A percentile compares a stretch with the other conserved stretches of the same genome.
phyloP scores from a whole-genome alignment of 2,329 filamentous ascomycete species.

The Coniosporium tulheliwenetii region DNA sequence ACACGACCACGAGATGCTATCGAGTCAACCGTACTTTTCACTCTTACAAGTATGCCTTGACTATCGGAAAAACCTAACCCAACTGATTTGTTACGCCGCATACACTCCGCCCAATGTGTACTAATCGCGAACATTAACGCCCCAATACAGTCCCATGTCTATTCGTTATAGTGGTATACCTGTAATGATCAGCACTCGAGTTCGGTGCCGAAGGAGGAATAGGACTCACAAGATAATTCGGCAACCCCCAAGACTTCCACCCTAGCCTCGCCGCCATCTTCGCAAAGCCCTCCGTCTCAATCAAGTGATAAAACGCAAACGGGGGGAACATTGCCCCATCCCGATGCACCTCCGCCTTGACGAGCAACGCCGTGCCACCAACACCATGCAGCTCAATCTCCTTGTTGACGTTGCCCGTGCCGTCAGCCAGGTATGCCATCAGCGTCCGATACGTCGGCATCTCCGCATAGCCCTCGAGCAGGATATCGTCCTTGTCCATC shows the following conservation, averaged over 20 bases:
- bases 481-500: conserved; percentile 83
- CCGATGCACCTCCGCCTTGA: conserved; percentile 91
- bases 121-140: background rate
- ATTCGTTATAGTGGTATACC: conserved; percentile 88
- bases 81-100: background rate
- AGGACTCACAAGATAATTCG: conserved; percentile 81
- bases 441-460: conserved; percentile 83
- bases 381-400: conserved; percentile 80
- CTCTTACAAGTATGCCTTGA: too few relatives aligned
- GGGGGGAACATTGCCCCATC: conserved; percentile 98
- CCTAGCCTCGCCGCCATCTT: conserved; percentile 88
- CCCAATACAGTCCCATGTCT: conserved; percentile 13
- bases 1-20: too few relatives aligned
- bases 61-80: too few relatives aligned
- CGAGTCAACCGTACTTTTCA: too few relatives aligned
- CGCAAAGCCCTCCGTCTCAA: conserved; percentile 95
- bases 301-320: conserved; percentile 90
- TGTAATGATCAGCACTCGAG: conserved; percentile 18
- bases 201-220: background rate
- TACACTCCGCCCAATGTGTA: background rate
- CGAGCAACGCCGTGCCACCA: conserved; percentile 78
- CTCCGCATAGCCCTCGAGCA: conserved; percentile 85
- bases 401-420: conserved; percentile 38
- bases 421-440: conserved; percentile 68
- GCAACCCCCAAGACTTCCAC: conserved; percentile 74